phyloP scores from a whole-genome alignment of 306 rosid species.

The Cyamopsis tetragonoloba region DNA sequence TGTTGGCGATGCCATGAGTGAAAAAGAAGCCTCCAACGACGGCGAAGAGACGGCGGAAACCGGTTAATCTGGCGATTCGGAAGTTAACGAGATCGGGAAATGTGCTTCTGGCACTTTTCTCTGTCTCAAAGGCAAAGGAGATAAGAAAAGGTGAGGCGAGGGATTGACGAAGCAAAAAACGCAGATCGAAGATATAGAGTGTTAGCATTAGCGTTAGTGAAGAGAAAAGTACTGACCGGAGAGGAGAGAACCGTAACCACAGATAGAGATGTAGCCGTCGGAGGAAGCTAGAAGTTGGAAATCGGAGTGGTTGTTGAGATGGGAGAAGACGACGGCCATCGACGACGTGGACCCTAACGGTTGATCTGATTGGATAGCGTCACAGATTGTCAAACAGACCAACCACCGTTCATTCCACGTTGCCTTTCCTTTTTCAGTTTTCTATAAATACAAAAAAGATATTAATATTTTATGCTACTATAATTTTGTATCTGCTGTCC shows the following conservation, averaged over 20 bases:
- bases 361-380: not conserved
- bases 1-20: conserved; percentile 62
- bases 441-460: no score
- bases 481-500: no score
- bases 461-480: no score
- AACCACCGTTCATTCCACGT: no score
- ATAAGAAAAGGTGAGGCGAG: not conserved
- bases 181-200: not conserved
- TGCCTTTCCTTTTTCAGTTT: no score
- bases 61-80: conserved; percentile 63
- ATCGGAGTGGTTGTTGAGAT: not conserved
- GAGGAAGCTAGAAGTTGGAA: conserved; percentile 30
- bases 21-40: conserved; percentile 62
- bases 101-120: conserved; percentile 76
- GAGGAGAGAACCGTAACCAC: conserved; percentile 91
- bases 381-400: no score
- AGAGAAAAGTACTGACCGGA: no score
- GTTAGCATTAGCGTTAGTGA: not conserved
- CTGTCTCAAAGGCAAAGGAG: conserved; percentile 22
- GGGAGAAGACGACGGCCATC: not conserved
- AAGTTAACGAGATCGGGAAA: conserved; percentile 73
- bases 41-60: conserved; percentile 72
- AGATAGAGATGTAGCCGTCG: conserved; percentile 61
- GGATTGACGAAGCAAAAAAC: no score
- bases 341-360: no score